These are phyloP conservation scores for Fusarium albidum DNA, from an alignment of 2,329 filamentous ascomycete species.

Conservation along the genomic window DNA sequence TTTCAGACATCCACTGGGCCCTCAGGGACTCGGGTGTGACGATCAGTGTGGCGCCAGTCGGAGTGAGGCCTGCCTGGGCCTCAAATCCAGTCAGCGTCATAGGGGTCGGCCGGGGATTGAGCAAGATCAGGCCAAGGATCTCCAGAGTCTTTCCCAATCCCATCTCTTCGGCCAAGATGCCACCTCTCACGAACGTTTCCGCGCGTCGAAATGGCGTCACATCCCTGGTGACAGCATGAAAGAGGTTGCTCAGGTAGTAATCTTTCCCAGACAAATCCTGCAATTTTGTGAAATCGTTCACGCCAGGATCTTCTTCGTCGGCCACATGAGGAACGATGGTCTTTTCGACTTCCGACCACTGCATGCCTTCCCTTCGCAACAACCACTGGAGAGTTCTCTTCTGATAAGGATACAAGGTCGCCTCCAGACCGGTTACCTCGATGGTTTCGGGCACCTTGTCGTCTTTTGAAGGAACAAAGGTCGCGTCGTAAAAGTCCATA, in stretches of 20 bases:
- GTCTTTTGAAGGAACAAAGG: constrained; percentile 65
- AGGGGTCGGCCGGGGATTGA: constrained; percentile 59
- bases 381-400: constrained; percentile 76
- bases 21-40: constrained; percentile 65
- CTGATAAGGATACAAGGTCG: constrained; percentile 75
- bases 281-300: constrained; percentile 44
- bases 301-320: constrained; percentile 8
- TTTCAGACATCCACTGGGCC: constrained; percentile 69
- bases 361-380: constrained; percentile 69
- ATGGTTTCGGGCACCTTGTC: constrained; percentile 50
- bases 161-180: constrained; percentile 84
- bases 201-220: constrained; percentile 51
- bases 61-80: constrained; percentile 50
- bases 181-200: constrained; percentile 59
- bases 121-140: constrained; percentile 72
- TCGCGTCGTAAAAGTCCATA: constrained; percentile 73
- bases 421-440: constrained; percentile 53
- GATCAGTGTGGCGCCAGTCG: constrained; percentile 67
- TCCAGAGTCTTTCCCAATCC: constrained; percentile 84
- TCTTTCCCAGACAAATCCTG: constrained; percentile 44
- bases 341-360: constrained; percentile 47
- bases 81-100: constrained; percentile 39
- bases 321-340: constrained; percentile 28
- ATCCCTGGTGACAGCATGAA: constrained; percentile 65
- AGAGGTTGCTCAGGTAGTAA: constrained; percentile 69